Evolutionary conservation across 1,284 basidiomycete species (phyloP).

Genomic region (Rhodotorula glutinis): DNA sequence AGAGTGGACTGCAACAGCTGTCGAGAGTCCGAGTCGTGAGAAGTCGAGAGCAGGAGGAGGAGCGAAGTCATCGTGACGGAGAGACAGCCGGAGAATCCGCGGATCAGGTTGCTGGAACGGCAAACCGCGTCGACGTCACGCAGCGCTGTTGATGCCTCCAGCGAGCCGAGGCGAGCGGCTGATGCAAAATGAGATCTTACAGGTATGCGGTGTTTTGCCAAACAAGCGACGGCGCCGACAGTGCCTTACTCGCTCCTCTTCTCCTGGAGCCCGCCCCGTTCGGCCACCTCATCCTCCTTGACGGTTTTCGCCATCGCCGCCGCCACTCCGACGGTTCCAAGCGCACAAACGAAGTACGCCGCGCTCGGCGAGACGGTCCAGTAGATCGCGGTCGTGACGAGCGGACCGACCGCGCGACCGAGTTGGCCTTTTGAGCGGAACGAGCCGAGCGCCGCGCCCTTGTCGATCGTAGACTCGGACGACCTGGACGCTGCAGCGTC

Average conservation of each 20-base stretch:
- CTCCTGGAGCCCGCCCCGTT: too few species aligned
- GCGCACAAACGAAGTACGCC: constrained; percentile 19
- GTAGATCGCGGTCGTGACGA: constrained; percentile 61
- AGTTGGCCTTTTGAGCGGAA: constrained; percentile 86
- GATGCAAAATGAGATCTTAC: too few species aligned
- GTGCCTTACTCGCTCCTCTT: neutral
- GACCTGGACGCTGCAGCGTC: neutral
- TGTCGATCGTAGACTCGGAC: constrained; percentile 54
- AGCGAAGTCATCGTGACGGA: too few species aligned
- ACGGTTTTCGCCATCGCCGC: neutral
- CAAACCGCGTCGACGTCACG: too few species aligned
- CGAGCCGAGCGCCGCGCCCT: constrained; percentile 75
- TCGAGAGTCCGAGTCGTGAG: neutral
- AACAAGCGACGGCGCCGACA: too few species aligned
- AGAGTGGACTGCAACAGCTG: too few species aligned
- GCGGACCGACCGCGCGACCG: constrained; percentile 80
- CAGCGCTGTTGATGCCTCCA: too few species aligned
- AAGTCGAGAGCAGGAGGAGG: neutral
- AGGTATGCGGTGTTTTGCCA: too few species aligned
- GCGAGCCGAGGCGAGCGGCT: too few species aligned
- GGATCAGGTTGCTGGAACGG: too few species aligned
- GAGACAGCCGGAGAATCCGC: too few species aligned
- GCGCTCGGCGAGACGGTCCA: constrained; percentile 55
- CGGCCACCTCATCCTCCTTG: neutral
- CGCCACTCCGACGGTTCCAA: constrained; percentile 5